Conservation (phyloP, 139 green algal genomes). For the Axilococcus clingmanii region DNA sequence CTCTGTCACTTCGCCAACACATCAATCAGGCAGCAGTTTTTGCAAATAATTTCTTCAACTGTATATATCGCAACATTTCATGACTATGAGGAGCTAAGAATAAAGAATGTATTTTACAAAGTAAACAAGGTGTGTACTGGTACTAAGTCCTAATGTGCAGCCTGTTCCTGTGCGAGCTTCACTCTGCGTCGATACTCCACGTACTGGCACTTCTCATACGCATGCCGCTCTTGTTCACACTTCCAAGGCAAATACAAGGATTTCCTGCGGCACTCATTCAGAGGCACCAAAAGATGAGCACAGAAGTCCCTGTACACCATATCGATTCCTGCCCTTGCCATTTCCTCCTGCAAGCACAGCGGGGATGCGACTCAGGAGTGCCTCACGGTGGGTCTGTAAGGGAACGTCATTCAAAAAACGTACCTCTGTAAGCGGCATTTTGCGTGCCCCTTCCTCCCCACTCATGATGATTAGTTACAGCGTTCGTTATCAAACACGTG, state of each 20-base stretch:
- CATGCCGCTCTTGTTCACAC: conserved; percentile 64
- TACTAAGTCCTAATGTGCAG: too few species aligned
- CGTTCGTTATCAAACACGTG: too few species aligned
- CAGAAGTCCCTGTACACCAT: conserved; percentile 80
- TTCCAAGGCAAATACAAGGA: conserved; percentile 63
- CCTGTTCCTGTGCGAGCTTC: neutral
- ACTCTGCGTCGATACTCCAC: conserved; percentile 57
- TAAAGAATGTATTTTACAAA: too few species aligned
- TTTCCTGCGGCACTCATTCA: conserved; percentile 75
- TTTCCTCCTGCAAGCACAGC: conserved; percentile 58
- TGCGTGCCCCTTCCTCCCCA: too few species aligned
- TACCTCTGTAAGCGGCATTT: too few species aligned
- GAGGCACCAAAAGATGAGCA: conserved; percentile 78
- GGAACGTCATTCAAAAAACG: too few species aligned
- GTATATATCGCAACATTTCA: neutral
- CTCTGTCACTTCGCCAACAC: neutral
- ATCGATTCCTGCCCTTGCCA: conserved; percentile 62
- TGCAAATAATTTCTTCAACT: neutral
- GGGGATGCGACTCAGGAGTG: too few species aligned
- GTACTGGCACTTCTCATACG: conserved; percentile 80
- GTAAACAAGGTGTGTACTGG: too few species aligned
- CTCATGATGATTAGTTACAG: too few species aligned
- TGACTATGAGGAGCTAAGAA: too few species aligned
- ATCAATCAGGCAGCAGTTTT: neutral
- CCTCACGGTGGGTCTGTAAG: too few species aligned